Evolutionary conservation across 768 basidiomycete genomes (phyloP).

Genomic region (Lactifluus pinguis): DNA sequence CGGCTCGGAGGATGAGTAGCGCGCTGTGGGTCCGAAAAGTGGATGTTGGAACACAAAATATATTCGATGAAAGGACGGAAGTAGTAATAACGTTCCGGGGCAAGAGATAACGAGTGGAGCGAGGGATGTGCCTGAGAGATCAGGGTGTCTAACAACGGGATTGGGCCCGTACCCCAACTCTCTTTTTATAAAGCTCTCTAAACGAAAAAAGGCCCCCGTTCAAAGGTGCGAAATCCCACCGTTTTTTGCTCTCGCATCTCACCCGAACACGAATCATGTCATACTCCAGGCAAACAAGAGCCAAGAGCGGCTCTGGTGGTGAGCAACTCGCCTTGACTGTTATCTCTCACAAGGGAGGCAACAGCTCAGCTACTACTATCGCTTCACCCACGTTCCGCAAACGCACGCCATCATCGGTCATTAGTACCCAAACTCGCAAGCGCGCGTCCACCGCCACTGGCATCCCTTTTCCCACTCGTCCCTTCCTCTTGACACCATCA

Average conservation of each 20-base stretch:
- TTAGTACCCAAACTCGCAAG: not conserved
- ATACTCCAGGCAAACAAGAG: slow-evolving; percentile 4
- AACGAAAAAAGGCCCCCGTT: not conserved
- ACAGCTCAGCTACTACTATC: not conserved
- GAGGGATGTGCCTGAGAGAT: too few relatives aligned
- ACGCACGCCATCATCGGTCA: not conserved
- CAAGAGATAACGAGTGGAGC: too few relatives aligned
- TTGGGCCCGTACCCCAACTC: not conserved
- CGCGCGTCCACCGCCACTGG: slow-evolving; percentile 11
- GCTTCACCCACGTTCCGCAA: not conserved
- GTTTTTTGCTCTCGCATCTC: slow-evolving; percentile 5
- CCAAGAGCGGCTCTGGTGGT: not conserved
- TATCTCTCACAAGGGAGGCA: not conserved
- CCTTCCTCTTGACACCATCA: slow-evolving; percentile 12
- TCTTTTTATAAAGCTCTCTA: not conserved
- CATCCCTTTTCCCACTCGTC: not conserved
- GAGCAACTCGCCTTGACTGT: not conserved
- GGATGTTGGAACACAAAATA: too few relatives aligned
- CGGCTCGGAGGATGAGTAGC: too few relatives aligned
- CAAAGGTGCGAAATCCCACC: slow-evolving; percentile 3
- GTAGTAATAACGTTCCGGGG: too few relatives aligned
- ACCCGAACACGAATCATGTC: slow-evolving; percentile 14
- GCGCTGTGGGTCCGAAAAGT: too few relatives aligned
- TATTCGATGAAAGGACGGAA: too few relatives aligned
- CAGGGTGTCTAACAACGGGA: too few relatives aligned